A percentile compares a stretch with the other conserved stretches of the same genome.
Conservation (phyloP, 345 rosid species). For the Populus pruinosa region DNA sequence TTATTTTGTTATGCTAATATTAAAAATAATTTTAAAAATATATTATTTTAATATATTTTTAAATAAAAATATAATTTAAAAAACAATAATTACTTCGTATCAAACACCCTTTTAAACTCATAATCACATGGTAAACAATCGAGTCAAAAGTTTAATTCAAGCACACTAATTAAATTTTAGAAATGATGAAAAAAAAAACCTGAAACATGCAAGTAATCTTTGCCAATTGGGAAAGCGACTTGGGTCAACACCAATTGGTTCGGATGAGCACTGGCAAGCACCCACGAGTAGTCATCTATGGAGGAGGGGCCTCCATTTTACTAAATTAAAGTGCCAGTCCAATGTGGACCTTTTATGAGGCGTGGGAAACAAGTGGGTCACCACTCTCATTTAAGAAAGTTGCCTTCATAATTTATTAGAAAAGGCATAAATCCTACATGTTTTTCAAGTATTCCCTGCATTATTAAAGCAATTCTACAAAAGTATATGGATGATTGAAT, state of each 20-base stretch:
- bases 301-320: conserved; percentile 8
- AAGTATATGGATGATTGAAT: too few relatives aligned
- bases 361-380: conserved; percentile 25
- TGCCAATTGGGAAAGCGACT: too few relatives aligned
- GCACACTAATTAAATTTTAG: too few relatives aligned
- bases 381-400: conserved; percentile 11
- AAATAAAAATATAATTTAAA: too few relatives aligned
- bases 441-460: not conserved
- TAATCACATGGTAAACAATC: too few relatives aligned
- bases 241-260: too few relatives aligned
- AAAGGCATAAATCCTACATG: not conserved
- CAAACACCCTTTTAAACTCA: too few relatives aligned
- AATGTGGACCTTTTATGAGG: conserved; percentile 3
- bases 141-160: too few relatives aligned
- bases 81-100: rapidly evolving
- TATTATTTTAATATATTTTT: too few relatives aligned
- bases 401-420: conserved; percentile 5
- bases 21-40: too few relatives aligned
- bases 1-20: rapidly evolving
- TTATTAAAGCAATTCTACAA: not conserved
- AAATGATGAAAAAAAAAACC: too few relatives aligned
- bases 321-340: conserved; percentile 10
- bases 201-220: too few relatives aligned
- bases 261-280: not conserved
- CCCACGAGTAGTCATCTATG: conserved; percentile 5